Evolutionary conservation across 257 asterid genomes (phyloP), one percentile per base, ranked within the genome.

Genomic region (Gentiana dahurica): DNA sequence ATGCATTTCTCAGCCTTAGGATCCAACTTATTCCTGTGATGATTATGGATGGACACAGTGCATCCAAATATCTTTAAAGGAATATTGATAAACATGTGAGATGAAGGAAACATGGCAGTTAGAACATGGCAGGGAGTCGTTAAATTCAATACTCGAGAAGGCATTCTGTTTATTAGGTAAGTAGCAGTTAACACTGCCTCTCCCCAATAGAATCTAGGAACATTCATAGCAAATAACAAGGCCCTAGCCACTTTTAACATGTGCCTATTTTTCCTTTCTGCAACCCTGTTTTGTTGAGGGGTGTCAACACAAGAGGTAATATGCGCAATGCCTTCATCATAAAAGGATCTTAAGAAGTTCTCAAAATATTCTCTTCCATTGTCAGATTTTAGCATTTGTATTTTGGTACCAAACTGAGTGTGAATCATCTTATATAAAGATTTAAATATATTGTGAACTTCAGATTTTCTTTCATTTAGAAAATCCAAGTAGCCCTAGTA

Each of bases 121-220:
- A 24, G 24, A 24, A 24, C 33, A 50, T 57, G 54, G 52, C 4
- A 24, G 3, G 59, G 54, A 0, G 34, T 51, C 34, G 24, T 65
- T 38, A 9, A 58, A 2, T 65, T 34, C 3, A 58, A 33, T 32
- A 44, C 41, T 58, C 39, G 39, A 10, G 54, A 1, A 51, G 49
- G 60, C 54, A 65, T 65, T 34, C 59, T 41, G 52, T 65, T 57
- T 9, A 65, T 50, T 12, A 44, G 24, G 24, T 24, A 24, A 24
- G 24, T 24, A 24, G 24, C 24, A 24, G 24, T 24, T 24, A 24
- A 24, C 24, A 24, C 24, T 24, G 24, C 24, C 1, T 24, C 24
- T 24, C 24, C 24, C 24, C 1, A 24, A 24, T 24, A 24, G 24
- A 24, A 24, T 0, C 1, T 24, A 24, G 24, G 24, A 24, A 24